Evolutionary conservation across 202 grass and related monocot species (phyloP).

Genomic region (Carex arenaria): DNA sequence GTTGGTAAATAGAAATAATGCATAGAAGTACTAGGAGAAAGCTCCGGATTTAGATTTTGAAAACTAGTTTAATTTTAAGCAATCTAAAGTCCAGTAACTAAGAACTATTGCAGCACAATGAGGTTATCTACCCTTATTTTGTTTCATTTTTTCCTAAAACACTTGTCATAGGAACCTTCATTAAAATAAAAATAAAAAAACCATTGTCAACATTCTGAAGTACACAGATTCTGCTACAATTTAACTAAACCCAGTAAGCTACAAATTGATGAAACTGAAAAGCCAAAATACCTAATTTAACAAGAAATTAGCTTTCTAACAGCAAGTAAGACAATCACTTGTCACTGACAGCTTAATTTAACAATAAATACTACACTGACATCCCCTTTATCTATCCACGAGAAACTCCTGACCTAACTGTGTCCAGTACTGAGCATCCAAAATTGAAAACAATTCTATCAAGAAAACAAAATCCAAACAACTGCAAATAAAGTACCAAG

Average conservation of each 20-base stretch:
- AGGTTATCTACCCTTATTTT: background rate
- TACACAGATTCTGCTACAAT: background rate
- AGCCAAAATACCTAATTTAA: background rate
- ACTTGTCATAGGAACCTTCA: background rate
- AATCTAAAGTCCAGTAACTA: background rate
- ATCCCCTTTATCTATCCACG: background rate
- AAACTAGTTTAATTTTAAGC: background rate
- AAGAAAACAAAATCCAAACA: background rate
- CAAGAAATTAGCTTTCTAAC: background rate
- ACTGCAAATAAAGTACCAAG: background rate
- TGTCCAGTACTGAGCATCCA: background rate
- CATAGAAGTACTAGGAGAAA: background rate
- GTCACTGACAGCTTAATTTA: background rate
- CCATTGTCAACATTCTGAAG: background rate
- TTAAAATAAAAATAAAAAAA: background rate
- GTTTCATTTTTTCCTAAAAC: background rate
- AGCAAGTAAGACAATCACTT: background rate
- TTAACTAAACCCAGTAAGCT: background rate
- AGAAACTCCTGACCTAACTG: background rate
- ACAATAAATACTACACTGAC: background rate
- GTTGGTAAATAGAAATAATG: background rate
- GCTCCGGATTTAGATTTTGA: background rate
- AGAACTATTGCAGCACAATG: background rate
- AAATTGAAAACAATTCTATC: background rate
- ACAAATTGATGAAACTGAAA: background rate